These are phyloP conservation scores for Pestalotiopsis sp. DNA, from an alignment of 2,329 filamentous ascomycete genomes.

Conservation along the genomic window DNA sequence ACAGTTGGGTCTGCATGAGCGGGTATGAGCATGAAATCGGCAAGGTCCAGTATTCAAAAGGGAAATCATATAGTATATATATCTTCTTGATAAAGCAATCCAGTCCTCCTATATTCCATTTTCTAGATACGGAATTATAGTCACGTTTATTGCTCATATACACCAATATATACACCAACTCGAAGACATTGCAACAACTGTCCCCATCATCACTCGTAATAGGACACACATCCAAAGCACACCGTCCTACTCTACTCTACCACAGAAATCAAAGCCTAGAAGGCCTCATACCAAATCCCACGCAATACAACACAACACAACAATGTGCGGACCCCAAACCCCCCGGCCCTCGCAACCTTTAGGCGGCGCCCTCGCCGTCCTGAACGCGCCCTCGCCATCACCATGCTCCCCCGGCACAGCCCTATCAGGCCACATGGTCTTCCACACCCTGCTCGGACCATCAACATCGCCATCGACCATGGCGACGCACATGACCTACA, in stretches of 20 bases:
- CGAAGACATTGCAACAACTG: not conserved
- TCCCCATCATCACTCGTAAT: too few species aligned
- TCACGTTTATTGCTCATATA: not conserved
- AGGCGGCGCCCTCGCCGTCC: constrained; percentile 10
- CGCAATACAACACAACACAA: not conserved
- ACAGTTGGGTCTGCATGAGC: not conserved
- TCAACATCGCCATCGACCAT: not conserved
- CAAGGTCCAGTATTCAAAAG: not conserved
- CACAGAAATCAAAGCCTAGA: too few species aligned
- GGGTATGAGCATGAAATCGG: not conserved
- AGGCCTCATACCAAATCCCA: not conserved
- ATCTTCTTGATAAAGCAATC: not conserved
- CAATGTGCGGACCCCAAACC: constrained; percentile 7
- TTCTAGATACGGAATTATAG: not conserved
- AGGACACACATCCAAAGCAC: too few species aligned
- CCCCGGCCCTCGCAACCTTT: not conserved
- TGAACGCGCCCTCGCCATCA: not conserved
- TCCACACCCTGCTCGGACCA: not conserved
- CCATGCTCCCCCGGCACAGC: not conserved
- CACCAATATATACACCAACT: not conserved
- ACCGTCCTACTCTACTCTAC: too few species aligned
- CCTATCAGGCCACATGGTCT: not conserved
- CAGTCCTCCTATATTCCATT: too few species aligned
- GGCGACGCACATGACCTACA: constrained; percentile 1
- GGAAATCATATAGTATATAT: not conserved